Evolutionary conservation across 2,329 filamentous ascomycete species (phyloP).

Genomic region (Didymella lethalis): DNA sequence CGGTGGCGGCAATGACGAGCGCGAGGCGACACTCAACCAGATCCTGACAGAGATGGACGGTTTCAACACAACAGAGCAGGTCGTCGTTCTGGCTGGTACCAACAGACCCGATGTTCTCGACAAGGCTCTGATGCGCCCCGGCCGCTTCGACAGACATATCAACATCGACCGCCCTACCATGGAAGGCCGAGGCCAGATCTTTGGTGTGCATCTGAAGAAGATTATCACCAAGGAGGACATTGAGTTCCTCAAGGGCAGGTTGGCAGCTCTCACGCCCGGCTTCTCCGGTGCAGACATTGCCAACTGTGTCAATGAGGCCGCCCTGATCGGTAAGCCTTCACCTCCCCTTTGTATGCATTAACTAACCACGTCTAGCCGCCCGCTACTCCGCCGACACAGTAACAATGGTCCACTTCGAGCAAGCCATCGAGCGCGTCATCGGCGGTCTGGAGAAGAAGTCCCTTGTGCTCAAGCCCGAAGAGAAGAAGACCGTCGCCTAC

Average conservation of each 20-base stretch:
- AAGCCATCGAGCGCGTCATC: slow-evolving; percentile 96
- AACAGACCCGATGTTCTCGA: slow-evolving; percentile 95
- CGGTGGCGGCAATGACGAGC: slow-evolving; percentile 93
- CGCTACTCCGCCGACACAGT: slow-evolving; percentile 81
- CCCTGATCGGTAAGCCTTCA: slow-evolving; percentile 79
- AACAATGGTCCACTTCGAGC: slow-evolving; percentile 90
- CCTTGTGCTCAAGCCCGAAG: slow-evolving; percentile 86
- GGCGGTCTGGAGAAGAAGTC: slow-evolving; percentile 98
- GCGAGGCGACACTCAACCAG: slow-evolving; percentile 96
- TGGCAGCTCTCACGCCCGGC: slow-evolving; percentile 91
- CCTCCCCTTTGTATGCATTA: slow-evolving; percentile 2
- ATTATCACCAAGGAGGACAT: slow-evolving; percentile 92
- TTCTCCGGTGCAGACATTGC: slow-evolving; percentile 98
- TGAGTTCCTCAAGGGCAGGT: slow-evolving; percentile 84
- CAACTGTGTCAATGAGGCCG: slow-evolving; percentile 98
- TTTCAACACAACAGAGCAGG: slow-evolving; percentile 95
- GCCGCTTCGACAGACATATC: slow-evolving; percentile 97
- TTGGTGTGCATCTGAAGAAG: slow-evolving; percentile 91
- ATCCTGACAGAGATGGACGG: slow-evolving; percentile 99
- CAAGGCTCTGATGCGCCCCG: slow-evolving; percentile 93
- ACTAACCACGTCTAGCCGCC: slow-evolving; percentile 71
- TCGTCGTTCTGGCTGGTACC: slow-evolving; percentile 95
- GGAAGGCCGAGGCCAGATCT: slow-evolving; percentile 95
- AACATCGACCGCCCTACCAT: slow-evolving; percentile 94
- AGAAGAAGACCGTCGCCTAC: slow-evolving; percentile 96